Conservation (phyloP, 345 rosid species). For the Geranium rotundifolium region DNA sequence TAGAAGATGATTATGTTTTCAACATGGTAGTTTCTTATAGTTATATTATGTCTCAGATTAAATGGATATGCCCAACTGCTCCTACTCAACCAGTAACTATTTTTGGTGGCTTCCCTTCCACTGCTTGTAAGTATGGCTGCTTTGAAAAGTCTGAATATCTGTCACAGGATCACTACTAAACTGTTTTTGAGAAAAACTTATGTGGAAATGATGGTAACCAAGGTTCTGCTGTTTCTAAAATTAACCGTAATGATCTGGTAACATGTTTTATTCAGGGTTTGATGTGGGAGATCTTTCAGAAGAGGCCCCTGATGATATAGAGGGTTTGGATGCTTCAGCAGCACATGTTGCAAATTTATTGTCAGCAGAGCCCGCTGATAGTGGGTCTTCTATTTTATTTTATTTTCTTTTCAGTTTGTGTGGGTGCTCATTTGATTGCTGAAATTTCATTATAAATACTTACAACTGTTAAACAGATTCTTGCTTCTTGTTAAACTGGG, state of each 20-base stretch:
- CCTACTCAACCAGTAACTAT: slow-evolving; percentile 76
- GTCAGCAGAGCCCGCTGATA: slow-evolving; percentile 85
- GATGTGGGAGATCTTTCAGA: slow-evolving; percentile 78
- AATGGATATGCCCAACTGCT: slow-evolving; percentile 99
- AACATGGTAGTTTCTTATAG: slow-evolving; percentile 4
- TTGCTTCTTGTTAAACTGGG: no score
- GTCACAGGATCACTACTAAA: neutral
- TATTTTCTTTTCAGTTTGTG: slow-evolving; percentile 4
- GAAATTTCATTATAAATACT: neutral
- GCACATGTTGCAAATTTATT: slow-evolving; percentile 85
- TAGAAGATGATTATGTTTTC: slow-evolving; percentile 1
- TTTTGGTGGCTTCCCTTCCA: slow-evolving; percentile 96
- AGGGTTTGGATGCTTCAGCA: slow-evolving; percentile 87
- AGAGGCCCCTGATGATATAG: slow-evolving; percentile 73
- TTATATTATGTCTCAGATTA: slow-evolving; percentile 43
- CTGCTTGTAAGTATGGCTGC: slow-evolving; percentile 67
- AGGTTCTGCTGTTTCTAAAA: neutral
- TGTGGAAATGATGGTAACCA: neutral
- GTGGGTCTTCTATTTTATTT: slow-evolving; percentile 40
- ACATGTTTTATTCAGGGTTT: slow-evolving; percentile 53
- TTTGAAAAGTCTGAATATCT: neutral
- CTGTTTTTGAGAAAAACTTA: neutral
- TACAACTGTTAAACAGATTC: neutral
- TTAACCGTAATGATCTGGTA: neutral
- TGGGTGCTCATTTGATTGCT: neutral